Conservation (phyloP, 2,329 filamentous ascomycete genomes). For the Colletotrichum sp. region DNA sequence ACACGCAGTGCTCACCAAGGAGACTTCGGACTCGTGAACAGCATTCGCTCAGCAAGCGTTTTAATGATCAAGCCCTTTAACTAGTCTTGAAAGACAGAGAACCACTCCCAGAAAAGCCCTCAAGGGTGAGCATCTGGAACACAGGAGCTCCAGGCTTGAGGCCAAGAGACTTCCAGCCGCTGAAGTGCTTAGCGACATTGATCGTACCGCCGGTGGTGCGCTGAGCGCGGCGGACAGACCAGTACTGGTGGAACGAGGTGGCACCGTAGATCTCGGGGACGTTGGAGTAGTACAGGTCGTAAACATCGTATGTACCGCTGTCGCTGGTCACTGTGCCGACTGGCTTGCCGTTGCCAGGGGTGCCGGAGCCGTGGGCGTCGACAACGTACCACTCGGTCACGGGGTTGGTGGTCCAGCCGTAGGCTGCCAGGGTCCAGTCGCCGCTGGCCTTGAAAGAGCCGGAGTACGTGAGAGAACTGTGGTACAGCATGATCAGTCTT, state of each 20-base stretch:
- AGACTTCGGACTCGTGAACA: not conserved
- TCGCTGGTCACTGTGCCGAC: not conserved
- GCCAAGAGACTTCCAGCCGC: not conserved
- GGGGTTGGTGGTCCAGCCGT: not conserved
- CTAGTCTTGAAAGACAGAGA: not conserved
- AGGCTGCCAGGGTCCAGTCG: not conserved
- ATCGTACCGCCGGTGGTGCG: not conserved
- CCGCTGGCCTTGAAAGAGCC: not conserved
- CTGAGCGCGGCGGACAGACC: not conserved
- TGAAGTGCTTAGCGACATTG: not conserved
- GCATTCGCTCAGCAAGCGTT: not conserved
- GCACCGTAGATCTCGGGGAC: not conserved
- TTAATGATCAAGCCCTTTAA: not conserved
- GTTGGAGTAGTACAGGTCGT: not conserved
- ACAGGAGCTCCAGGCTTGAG: not conserved
- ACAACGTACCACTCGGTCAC: not conserved
- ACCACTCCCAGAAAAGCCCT: not conserved
- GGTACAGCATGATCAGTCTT: not conserved
- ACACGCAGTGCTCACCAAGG: not conserved
- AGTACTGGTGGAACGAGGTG: not conserved
- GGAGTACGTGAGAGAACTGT: not conserved
- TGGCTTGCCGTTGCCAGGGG: not conserved
- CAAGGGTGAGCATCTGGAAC: not conserved
- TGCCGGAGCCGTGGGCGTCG: not conserved
- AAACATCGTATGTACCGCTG: not conserved